A percentile compares a stretch with the other conserved stretches of the same genome.
Evolutionary conservation across 2,329 filamentous ascomycete species (phyloP).

Genomic region (Xylaria sp.): DNA sequence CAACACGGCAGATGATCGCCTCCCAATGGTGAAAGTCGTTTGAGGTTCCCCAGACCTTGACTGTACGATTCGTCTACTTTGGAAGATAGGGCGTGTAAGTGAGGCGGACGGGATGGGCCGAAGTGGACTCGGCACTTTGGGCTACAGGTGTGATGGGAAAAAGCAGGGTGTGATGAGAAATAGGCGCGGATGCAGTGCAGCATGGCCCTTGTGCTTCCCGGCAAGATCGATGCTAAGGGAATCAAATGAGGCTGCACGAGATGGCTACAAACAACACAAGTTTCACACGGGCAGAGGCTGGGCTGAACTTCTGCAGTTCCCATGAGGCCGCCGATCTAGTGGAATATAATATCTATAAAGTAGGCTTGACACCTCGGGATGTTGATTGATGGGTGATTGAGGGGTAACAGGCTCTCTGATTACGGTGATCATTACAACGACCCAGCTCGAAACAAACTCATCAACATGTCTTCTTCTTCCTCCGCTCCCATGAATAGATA

Average conservation of each 20-base stretch:
- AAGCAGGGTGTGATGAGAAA: slow-evolving; percentile 12
- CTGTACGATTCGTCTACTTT: slow-evolving; percentile 15
- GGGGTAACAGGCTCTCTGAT: slow-evolving; percentile 6
- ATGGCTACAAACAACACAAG: slow-evolving; percentile 8
- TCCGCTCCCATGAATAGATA: slow-evolving; percentile 49
- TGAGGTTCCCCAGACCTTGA: slow-evolving; percentile 6
- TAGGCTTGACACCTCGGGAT: slow-evolving; percentile 15
- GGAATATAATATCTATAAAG: slow-evolving; percentile 15
- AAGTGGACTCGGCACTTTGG: slow-evolving; percentile 24
- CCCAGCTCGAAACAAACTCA: slow-evolving; percentile 5
- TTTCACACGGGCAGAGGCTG: slow-evolving; percentile 13
- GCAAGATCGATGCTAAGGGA: slow-evolving; percentile 13
- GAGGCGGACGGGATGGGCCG: slow-evolving; percentile 28
- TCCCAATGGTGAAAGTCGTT: slow-evolving; percentile 6
- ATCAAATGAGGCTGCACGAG: slow-evolving; percentile 13
- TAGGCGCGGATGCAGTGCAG: slow-evolving; percentile 23
- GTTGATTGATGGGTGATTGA: slow-evolving; percentile 6
- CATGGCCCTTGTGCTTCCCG: slow-evolving; percentile 8
- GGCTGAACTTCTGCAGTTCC: slow-evolving; percentile 7
- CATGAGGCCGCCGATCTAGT: slow-evolving; percentile 9
- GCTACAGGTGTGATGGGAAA: slow-evolving; percentile 14
- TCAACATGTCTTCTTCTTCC: slow-evolving; percentile 35
- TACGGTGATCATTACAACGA: slow-evolving; percentile 1
- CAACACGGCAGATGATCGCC: slow-evolving; percentile 10
- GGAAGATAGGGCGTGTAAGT: slow-evolving; percentile 30